Evolutionary conservation across 192 early-diverging fungal genomes (phyloP).

Genomic region (Coemansia sp.): DNA sequence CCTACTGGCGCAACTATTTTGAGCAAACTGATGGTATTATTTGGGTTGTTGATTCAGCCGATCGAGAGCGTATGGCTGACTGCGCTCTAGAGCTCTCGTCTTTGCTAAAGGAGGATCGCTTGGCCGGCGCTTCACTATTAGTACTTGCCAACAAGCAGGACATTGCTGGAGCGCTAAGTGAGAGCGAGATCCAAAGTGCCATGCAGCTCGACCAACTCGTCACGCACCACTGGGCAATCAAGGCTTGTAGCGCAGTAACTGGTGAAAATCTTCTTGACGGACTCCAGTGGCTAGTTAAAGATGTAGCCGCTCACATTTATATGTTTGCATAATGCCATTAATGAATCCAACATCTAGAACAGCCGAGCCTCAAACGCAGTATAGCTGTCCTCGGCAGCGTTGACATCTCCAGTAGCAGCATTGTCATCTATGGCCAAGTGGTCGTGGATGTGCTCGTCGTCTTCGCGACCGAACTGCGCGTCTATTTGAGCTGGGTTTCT

Average conservation of each 20-base stretch:
- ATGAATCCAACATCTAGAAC: constrained; percentile 7
- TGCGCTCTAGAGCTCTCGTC: constrained; percentile 75
- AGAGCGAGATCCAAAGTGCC: constrained; percentile 67
- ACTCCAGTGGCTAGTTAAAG: constrained; percentile 91
- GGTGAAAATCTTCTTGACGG: constrained; percentile 76
- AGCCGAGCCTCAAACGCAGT: constrained; percentile 31
- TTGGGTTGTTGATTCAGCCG: constrained; percentile 97
- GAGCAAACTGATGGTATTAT: constrained; percentile 97
- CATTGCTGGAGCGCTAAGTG: constrained; percentile 74
- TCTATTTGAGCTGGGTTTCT: constrained; percentile 39
- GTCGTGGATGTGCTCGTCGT: constrained; percentile 1
- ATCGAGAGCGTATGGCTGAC: constrained; percentile 75
- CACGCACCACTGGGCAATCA: constrained; percentile 94
- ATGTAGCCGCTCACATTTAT: constrained; percentile 88
- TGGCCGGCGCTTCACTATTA: constrained; percentile 90
- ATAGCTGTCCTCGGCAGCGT: constrained; percentile 22
- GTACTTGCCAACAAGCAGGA: constrained; percentile 99
- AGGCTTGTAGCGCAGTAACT: constrained; percentile 82
- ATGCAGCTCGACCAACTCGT: constrained; percentile 69
- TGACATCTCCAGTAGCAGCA: background rate
- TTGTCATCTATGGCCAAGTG: background rate
- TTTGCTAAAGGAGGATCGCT: constrained; percentile 87
- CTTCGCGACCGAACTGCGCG: constrained; percentile 14
- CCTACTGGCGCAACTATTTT: constrained; percentile 99
- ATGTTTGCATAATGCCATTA: constrained; percentile 58